A percentile compares a stretch with the other conserved stretches of the same genome.
phyloP scores from a whole-genome alignment of 768 basidiomycete genomes.

The Trametes sanguinea region DNA sequence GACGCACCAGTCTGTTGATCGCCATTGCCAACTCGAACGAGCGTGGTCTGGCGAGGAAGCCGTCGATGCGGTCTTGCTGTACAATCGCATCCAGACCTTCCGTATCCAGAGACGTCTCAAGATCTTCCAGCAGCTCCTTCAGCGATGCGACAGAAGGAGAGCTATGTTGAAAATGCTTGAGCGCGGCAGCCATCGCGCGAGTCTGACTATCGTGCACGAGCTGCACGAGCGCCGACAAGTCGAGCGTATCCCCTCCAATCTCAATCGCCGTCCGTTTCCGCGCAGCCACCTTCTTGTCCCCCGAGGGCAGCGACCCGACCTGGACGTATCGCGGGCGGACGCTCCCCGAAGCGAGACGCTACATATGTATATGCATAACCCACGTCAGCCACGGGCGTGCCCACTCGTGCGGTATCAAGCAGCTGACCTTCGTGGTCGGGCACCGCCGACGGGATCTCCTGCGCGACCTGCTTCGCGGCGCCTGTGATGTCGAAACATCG shows the following conservation, averaged over 20 bases:
- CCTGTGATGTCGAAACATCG: conserved; percentile 21
- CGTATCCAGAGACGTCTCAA: background rate
- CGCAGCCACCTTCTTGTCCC: conserved; percentile 1
- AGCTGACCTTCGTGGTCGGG: conserved; percentile 13
- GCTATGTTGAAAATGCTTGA: conserved; percentile 1
- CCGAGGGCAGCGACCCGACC: conserved; percentile 1
- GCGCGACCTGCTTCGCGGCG: conserved; percentile 16
- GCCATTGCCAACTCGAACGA: conserved; percentile 22
- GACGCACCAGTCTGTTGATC: conserved; percentile 22
- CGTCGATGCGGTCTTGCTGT: conserved; percentile 13
- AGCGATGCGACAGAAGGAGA: background rate
- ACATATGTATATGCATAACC: background rate
- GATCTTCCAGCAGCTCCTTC: background rate
- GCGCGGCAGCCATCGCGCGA: conserved; percentile 15
- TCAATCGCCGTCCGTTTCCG: conserved; percentile 14
- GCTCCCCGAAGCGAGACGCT: conserved; percentile 1
- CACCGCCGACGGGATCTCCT: conserved; percentile 22
- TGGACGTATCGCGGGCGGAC: conserved; percentile 3
- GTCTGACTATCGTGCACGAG: conserved; percentile 24
- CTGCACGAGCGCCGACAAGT: conserved; percentile 20
- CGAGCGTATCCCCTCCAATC: conserved; percentile 17
- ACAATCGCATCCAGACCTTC: conserved; percentile 15
- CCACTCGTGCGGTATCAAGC: background rate
- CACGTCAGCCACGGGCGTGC: too few species aligned
- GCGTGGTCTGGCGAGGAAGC: conserved; percentile 21